Conservation (phyloP, 148 eudicot species). For the Rhododendron griersonianum region DNA sequence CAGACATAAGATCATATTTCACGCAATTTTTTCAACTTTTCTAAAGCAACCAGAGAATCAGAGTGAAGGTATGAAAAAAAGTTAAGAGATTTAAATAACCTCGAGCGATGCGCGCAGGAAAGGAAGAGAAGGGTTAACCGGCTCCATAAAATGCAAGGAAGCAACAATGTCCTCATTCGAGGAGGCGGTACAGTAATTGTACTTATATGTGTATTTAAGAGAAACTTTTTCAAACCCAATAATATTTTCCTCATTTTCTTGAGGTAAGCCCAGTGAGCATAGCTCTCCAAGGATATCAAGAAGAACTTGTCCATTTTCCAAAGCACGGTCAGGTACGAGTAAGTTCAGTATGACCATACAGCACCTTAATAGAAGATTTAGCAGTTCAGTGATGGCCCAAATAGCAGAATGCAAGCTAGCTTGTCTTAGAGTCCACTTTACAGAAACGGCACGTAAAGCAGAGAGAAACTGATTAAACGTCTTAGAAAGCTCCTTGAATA, state of each 20-base stretch:
- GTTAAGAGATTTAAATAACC: constrained; percentile 35
- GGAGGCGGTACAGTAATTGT: constrained; percentile 23
- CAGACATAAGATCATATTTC: not conserved
- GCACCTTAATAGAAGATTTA: constrained; percentile 64
- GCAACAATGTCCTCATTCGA: constrained; percentile 31
- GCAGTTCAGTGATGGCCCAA: constrained; percentile 25
- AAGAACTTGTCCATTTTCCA: constrained; percentile 39
- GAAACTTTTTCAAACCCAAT: constrained; percentile 28
- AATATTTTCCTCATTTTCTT: constrained; percentile 7
- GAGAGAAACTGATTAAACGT: constrained; percentile 30
- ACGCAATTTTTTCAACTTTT: not conserved
- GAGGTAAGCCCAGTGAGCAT: constrained; percentile 19
- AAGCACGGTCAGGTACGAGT: constrained; percentile 28
- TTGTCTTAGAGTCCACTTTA: constrained; percentile 18
- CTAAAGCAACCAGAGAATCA: not conserved
- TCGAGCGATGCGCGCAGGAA: constrained; percentile 45
- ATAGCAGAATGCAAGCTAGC: constrained; percentile 12
- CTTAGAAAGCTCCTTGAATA: constrained; percentile 38
- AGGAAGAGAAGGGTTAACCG: constrained; percentile 25
- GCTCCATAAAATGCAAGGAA: constrained; percentile 36
- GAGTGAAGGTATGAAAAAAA: not conserved
- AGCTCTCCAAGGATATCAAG: constrained; percentile 31
- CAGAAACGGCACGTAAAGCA: constrained; percentile 16
- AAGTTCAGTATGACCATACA: constrained; percentile 47
- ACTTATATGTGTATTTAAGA: constrained; percentile 15